These are phyloP conservation scores for Adansonia gregorii DNA, from an alignment of 441 rosid genomes.

Conservation along the genomic window DNA sequence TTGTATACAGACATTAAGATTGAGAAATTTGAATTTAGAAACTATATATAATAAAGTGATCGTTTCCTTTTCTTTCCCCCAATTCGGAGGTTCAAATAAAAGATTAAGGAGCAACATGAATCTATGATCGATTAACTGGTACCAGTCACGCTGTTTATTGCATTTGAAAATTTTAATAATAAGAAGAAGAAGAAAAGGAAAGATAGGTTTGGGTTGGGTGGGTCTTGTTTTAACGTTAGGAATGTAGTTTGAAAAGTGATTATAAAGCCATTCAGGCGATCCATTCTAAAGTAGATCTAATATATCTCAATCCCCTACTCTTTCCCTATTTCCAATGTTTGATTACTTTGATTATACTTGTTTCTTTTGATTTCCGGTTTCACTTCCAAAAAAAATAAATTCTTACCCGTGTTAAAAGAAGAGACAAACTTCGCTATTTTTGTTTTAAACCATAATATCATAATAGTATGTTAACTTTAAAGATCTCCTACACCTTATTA, in stretches of 20 bases:
- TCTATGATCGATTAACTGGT: not conserved
- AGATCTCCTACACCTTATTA: not conserved
- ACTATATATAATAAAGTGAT: not conserved
- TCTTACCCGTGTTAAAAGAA: constrained; percentile 52
- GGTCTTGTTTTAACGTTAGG: constrained; percentile 16
- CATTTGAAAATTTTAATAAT: not conserved
- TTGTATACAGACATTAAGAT: not conserved
- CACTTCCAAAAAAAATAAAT: constrained; percentile 10
- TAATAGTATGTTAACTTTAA: not conserved
- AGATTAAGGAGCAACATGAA: not conserved
- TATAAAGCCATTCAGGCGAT: constrained; percentile 54
- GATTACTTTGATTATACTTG: constrained; percentile 42
- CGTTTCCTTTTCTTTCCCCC: constrained; percentile 6
- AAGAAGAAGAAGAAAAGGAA: not conserved
- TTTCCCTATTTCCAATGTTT: constrained; percentile 63
- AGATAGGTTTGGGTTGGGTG: not conserved
- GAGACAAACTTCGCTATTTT: constrained; percentile 36
- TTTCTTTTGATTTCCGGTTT: constrained; percentile 36
- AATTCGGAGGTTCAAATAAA: constrained; percentile 3
- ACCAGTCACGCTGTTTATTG: not conserved
- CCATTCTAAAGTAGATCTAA: constrained; percentile 50
- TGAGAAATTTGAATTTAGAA: not conserved
- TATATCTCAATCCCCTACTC: constrained; percentile 46
- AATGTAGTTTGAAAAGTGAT: constrained; percentile 46
- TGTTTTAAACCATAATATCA: not conserved